Conservation (phyloP, 441 rosid species). For the Francoa sonchifolia region DNA sequence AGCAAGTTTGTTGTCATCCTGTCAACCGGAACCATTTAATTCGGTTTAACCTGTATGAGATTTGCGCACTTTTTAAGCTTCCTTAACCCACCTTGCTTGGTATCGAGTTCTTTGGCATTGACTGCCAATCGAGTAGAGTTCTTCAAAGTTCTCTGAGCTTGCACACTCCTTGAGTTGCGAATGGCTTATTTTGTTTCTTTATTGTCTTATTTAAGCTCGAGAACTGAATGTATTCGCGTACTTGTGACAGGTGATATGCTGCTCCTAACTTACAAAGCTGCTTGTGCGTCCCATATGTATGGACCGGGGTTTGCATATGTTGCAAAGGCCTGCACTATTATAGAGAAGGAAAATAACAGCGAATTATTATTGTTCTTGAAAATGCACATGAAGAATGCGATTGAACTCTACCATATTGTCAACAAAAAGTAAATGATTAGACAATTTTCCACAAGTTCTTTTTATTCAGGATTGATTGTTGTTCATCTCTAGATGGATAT, state of each 20-base stretch:
- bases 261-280: constrained; percentile 58
- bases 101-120: too few species aligned
- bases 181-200: neutral
- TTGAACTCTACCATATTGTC: neutral
- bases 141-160: too few species aligned
- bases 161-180: too few species aligned
- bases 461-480: too few species aligned
- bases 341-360: constrained; percentile 20
- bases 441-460: too few species aligned
- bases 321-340: constrained; percentile 15
- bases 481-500: too few species aligned
- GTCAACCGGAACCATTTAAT: too few species aligned
- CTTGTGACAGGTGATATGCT: constrained; percentile 33
- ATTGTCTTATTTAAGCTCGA: neutral
- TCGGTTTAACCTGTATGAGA: too few species aligned
- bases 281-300: constrained; percentile 57
- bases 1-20: too few species aligned
- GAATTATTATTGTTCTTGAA: constrained; percentile 12
- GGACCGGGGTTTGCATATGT: constrained; percentile 45
- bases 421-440: neutral
- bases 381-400: constrained; percentile 10
- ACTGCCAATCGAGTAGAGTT: too few species aligned
- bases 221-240: neutral
- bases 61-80: too few species aligned
- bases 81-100: too few species aligned